These are phyloP conservation scores for Ceratocystis diversiconidia DNA, from an alignment of 2,329 filamentous ascomycete species.

Conservation along the genomic window DNA sequence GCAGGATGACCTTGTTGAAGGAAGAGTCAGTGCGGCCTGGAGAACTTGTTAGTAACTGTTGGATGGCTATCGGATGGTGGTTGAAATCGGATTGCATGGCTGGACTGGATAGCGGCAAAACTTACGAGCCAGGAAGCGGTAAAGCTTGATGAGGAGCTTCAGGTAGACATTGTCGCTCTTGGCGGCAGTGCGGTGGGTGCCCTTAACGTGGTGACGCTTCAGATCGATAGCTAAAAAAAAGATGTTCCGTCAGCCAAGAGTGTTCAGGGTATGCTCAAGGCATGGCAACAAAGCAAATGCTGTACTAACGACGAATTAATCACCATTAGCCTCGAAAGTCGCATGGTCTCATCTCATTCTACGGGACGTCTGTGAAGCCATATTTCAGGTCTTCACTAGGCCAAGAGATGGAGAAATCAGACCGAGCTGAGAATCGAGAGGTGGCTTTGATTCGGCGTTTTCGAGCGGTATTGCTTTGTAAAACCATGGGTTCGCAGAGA, in stretches of 20 bases:
- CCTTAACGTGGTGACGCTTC: constrained; percentile 53
- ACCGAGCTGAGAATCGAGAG: not conserved
- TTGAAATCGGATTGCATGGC: not conserved
- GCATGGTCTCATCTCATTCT: not conserved
- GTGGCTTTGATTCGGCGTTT: constrained; percentile 9
- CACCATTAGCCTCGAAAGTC: constrained; percentile 20
- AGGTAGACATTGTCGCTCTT: constrained; percentile 98
- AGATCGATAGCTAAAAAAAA: constrained; percentile 54
- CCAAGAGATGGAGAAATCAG: not conserved
- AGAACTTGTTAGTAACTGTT: constrained; percentile 7
- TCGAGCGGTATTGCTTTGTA: constrained; percentile 11
- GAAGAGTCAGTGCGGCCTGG: constrained; percentile 83
- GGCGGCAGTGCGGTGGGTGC: constrained; percentile 77
- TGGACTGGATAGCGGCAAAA: constrained; percentile 23
- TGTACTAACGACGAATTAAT: constrained; percentile 16
- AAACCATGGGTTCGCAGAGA: constrained; percentile 18
- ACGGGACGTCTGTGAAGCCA: not conserved
- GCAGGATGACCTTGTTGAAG: constrained; percentile 99
- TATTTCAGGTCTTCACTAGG: constrained; percentile 13
- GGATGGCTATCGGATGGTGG: not conserved
- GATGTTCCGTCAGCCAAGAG: constrained; percentile 20
- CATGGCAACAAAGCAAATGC: constrained; percentile 22
- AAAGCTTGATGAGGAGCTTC: constrained; percentile 94
- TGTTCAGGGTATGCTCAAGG: constrained; percentile 44
- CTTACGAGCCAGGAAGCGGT: constrained; percentile 92